Evolutionary conservation across 2,329 filamentous ascomycete genomes (phyloP), one percentile per base, ranked within the genome.

Genomic region (Dactylonectria macrodidyma): DNA sequence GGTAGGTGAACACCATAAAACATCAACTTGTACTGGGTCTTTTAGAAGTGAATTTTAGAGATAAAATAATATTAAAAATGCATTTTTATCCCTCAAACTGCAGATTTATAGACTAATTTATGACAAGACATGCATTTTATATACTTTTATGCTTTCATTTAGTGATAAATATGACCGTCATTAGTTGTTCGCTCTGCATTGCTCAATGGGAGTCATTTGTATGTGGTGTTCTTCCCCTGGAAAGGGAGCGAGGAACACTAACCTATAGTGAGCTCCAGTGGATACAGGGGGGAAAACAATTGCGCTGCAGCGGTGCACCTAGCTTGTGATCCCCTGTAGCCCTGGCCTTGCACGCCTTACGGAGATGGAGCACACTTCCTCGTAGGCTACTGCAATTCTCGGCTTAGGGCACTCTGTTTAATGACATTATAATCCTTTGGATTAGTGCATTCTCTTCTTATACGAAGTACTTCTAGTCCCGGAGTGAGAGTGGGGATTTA

Each of bases 391-490:
- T 66, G 58, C 46, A 41, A 36, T 52, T 61, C 26, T 46, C 22
- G 63, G 51, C 10, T 46, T 48, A 59, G 46, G n/a, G 38, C 46
- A 36, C 7, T 46, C 46, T 9, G 44, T 34, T 44, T 51, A 50
- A 48, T 59, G 48, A 48, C 51, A 41, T 65, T 65, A 46, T 59
- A 33, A 33, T 16, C 59, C 10, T 33, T 59, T 22, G 30, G 9
- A 48, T 41, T 51, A n/a, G 51, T 24, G 22, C 36, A 33, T 14
- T 34, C 50, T n/a, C 36, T 33, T 14, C 12, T n/a, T 22, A 22
- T 38, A 19, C 57, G 26, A 7, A 30, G 26, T 7, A 4, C 26
- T 30, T 30, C 46, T 34, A 41, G 22, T 8, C 4, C 19, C 5
- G 36, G 9, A n/a, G 38, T 5, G 26, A n/a, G 19, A 26, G 34